phyloP scores from a whole-genome alignment of 768 basidiomycete genomes.

The Boletales sp. region DNA sequence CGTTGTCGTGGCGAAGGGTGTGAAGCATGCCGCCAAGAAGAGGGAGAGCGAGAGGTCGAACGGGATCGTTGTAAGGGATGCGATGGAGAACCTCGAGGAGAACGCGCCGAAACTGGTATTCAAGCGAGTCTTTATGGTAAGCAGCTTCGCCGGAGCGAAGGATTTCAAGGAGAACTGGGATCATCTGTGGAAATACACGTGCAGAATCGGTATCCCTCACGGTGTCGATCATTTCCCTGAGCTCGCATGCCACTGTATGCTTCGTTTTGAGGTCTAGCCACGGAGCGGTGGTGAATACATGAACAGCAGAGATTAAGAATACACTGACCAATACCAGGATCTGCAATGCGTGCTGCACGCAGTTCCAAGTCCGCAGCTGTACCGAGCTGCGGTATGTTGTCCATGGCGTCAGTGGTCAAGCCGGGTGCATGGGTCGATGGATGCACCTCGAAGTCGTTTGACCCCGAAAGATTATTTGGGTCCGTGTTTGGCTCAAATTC shows the following conservation, averaged over 20 bases:
- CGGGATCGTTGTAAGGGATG: constrained; percentile 75
- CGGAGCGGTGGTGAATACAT: not conserved
- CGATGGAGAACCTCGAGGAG: constrained; percentile 89
- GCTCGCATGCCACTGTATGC: constrained; percentile 66
- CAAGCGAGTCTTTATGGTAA: constrained; percentile 60
- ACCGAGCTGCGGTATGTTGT: constrained; percentile 40
- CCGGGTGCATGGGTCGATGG: not conserved
- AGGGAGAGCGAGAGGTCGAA: constrained; percentile 60
- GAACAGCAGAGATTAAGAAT: not conserved
- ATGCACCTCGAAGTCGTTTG: not conserved
- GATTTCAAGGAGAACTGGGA: constrained; percentile 69
- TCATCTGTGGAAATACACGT: constrained; percentile 66
- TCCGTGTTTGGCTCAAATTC: constrained; percentile 26
- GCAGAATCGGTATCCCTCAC: constrained; percentile 71
- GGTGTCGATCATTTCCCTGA: constrained; percentile 78
- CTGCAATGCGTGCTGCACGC: constrained; percentile 68
- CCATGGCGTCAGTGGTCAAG: constrained; percentile 32
- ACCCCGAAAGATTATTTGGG: constrained; percentile 33
- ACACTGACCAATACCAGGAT: constrained; percentile 63
- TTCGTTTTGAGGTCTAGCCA: constrained; percentile 65
- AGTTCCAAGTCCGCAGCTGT: constrained; percentile 62
- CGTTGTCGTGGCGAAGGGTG: constrained; percentile 85
- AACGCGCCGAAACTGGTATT: constrained; percentile 82
- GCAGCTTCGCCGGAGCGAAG: constrained; percentile 66
- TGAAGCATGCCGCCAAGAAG: constrained; percentile 82